Percentiles rank a stretch among this genome's conserved stretches.
Evolutionary conservation across 805 yeast species (phyloP).

Genomic region (Ogataea pignaliae): DNA sequence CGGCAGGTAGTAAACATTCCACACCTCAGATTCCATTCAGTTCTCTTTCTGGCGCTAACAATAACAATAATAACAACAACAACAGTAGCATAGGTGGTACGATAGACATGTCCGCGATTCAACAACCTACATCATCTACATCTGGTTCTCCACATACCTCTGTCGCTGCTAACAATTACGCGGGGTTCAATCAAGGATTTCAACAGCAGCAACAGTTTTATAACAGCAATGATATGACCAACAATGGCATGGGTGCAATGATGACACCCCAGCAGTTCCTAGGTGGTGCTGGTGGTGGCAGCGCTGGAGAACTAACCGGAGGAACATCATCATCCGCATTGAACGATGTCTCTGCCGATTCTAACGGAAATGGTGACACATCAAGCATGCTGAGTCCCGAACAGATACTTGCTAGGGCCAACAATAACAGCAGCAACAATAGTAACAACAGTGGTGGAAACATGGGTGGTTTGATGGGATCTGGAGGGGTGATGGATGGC

Average conservation of each 20-base stretch:
- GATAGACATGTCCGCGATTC: neutral
- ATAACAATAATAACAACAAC: neutral
- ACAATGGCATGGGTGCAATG: neutral
- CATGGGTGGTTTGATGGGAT: neutral
- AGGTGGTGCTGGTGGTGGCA: neutral
- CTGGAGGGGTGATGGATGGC: constrained; percentile 15
- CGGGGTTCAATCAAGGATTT: constrained; percentile 24
- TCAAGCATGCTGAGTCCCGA: constrained; percentile 27
- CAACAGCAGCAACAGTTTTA: constrained; percentile 10
- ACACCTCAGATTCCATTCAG: constrained; percentile 15
- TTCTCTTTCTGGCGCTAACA: constrained; percentile 8
- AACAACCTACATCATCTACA: too few species aligned
- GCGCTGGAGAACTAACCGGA: too few species aligned
- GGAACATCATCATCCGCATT: constrained; percentile 9
- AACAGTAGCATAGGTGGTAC: constrained; percentile 22
- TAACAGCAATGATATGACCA: constrained; percentile 1
- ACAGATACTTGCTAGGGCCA: constrained; percentile 31
- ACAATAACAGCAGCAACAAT: constrained; percentile 8
- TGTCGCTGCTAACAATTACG: constrained; percentile 14
- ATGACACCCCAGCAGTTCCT: constrained; percentile 5
- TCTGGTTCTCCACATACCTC: constrained; percentile 22
- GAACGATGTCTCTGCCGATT: constrained; percentile 4
- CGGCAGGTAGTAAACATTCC: constrained; percentile 15
- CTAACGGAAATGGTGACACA: constrained; percentile 4
- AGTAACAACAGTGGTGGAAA: constrained; percentile 1